phyloP scores from a whole-genome alignment of 2,329 filamentous ascomycete species.

The Trichoderma simmonsii region DNA sequence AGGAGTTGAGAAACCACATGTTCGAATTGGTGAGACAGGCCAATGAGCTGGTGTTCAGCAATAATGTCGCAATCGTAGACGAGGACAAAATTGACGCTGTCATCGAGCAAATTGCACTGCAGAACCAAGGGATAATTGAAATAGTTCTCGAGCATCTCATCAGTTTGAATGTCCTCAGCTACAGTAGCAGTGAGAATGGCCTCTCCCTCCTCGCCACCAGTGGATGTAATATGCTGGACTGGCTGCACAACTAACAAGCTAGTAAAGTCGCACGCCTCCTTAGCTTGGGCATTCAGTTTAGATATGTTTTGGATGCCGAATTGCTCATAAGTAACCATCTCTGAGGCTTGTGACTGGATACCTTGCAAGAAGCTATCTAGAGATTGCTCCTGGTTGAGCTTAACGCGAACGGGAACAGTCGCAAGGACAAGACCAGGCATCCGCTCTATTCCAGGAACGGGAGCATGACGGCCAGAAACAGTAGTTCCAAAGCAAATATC shows the following conservation, averaged over 20 bases:
- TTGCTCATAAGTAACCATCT: conserved; percentile 23
- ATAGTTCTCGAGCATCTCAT: conserved; percentile 14
- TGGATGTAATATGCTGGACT: conserved; percentile 13
- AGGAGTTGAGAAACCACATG: conserved; percentile 3
- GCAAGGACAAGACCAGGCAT: conserved; percentile 22
- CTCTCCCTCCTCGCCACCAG: not conserved
- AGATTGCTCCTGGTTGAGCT: conserved; percentile 5
- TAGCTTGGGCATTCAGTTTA: conserved; percentile 18
- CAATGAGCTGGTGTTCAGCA: not conserved
- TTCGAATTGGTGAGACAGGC: conserved; percentile 13
- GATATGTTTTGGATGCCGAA: conserved; percentile 26
- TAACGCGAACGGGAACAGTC: conserved; percentile 17
- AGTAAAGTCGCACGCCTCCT: conserved; percentile 23
- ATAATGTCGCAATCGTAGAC: conserved; percentile 15
- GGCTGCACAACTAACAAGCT: conserved; percentile 24
- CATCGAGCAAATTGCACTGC: conserved; percentile 7
- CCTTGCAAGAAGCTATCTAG: conserved; percentile 9
- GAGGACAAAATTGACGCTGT: not conserved
- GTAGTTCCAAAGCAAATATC: conserved; percentile 23
- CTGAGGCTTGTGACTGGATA: conserved; percentile 20
- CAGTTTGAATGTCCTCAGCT: not conserved
- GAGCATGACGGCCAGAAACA: conserved; percentile 23
- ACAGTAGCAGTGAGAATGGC: not conserved
- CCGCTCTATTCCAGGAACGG: conserved; percentile 21
- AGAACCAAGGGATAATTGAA: conserved; percentile 17